Conservation (phyloP, 768 basidiomycete species). For the Leccinellum albellum region DNA sequence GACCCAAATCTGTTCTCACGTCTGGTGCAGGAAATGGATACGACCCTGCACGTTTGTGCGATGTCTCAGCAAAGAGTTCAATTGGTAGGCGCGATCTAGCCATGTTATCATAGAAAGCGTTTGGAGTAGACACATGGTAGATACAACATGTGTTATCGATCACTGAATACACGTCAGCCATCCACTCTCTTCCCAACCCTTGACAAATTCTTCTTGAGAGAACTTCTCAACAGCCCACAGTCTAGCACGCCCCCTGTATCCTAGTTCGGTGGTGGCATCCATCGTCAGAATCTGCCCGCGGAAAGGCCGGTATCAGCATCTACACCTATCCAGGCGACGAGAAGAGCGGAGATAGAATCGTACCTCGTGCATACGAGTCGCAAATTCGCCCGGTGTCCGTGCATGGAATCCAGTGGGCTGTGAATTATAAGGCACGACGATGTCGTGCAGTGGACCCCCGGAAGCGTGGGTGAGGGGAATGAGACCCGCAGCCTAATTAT, state of each 20-base stretch:
- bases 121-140: not conserved
- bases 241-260: slow-evolving; percentile 66
- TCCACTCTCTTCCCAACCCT: slow-evolving; percentile 64
- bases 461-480: slow-evolving; percentile 92
- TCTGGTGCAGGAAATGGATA: not conserved
- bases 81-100: not conserved
- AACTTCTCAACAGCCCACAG: slow-evolving; percentile 70
- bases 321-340: not conserved
- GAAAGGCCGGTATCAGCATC: slow-evolving; percentile 10
- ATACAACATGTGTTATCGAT: not conserved
- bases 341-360: slow-evolving; percentile 1
- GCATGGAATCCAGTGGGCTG: slow-evolving; percentile 85
- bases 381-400: slow-evolving; percentile 58
- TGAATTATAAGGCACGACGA: slow-evolving; percentile 76
- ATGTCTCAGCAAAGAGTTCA: not conserved
- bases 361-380: slow-evolving; percentile 59
- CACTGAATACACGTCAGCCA: slow-evolving; percentile 42
- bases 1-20: not conserved
- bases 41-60: not conserved
- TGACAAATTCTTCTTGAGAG: slow-evolving; percentile 72
- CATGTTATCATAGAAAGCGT: not conserved
- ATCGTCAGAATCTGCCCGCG: slow-evolving; percentile 44
- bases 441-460: slow-evolving; percentile 88
- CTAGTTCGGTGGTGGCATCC: slow-evolving; percentile 48
- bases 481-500: slow-evolving; percentile 79